Conservation (phyloP, 2,329 filamentous ascomycete genomes). For the Trichoderma simmonsii region DNA sequence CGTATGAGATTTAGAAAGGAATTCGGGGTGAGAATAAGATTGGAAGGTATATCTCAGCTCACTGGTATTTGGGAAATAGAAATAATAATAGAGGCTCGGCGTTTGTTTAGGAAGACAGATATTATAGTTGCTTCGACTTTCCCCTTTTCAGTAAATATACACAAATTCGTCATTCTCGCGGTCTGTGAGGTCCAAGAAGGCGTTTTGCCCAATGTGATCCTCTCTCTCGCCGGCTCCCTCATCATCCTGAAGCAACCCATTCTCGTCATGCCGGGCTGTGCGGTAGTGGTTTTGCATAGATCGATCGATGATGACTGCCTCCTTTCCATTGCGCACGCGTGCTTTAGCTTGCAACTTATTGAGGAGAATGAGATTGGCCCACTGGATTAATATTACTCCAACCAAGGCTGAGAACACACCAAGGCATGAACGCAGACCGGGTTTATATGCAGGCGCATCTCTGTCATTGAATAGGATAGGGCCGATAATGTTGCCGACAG, state of each 20-base stretch:
- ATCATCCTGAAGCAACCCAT: conserved; percentile 4
- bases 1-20: background rate
- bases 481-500: conserved; percentile 65
- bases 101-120: background rate
- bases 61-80: background rate
- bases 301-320: conserved; percentile 54
- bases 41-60: background rate
- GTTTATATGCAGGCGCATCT: conserved; percentile 57
- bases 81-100: background rate
- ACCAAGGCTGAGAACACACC: conserved; percentile 54
- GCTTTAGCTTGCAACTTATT: conserved; percentile 55
- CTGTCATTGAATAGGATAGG: conserved; percentile 58
- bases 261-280: conserved; percentile 16
- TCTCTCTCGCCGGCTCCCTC: conserved; percentile 12
- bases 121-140: background rate
- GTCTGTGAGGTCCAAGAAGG: conserved; percentile 61
- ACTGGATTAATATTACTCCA: conserved; percentile 51
- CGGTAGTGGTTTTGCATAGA: conserved; percentile 58
- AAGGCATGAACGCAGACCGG: conserved; percentile 54
- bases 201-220: conserved; percentile 43
- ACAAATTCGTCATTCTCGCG: conserved; percentile 66
- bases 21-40: background rate
- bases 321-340: conserved; percentile 58
- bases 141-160: conserved; percentile 50
- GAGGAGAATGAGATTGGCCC: conserved; percentile 51